phyloP scores from a whole-genome alignment of 139 green algal genomes.

The Tetradesmus obliquus region DNA sequence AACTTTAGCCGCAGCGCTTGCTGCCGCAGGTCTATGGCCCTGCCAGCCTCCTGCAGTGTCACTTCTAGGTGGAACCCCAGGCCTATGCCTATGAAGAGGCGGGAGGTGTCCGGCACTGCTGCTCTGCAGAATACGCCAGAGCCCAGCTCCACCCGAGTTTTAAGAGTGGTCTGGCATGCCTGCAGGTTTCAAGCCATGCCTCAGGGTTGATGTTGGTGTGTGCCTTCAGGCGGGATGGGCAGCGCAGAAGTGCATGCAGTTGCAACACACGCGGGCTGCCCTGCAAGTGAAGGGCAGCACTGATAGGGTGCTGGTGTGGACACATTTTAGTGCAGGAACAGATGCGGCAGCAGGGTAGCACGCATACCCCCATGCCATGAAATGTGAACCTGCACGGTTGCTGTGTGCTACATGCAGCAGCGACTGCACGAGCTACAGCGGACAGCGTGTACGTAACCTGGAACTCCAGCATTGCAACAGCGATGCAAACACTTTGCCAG shows the following conservation, averaged over 20 bases:
- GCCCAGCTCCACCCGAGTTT: conserved; percentile 55
- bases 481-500: not conserved
- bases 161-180: conserved; percentile 19
- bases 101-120: conserved; percentile 51
- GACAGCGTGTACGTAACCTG: no score
- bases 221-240: not conserved
- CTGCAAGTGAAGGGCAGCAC: no score
- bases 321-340: no score
- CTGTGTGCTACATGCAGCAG: no score
- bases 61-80: conserved; percentile 69
- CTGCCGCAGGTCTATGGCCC: conserved; percentile 9
- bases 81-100: conserved; percentile 56
- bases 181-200: not conserved
- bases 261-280: no score
- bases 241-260: not conserved
- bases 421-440: no score
- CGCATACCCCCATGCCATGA: no score
- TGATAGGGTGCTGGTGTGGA: no score
- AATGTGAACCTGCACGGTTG: no score
- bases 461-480: not conserved
- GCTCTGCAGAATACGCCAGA: conserved; percentile 54
- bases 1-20: conserved; percentile 12
- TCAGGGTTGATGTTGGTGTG: not conserved
- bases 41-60: conserved; percentile 35
- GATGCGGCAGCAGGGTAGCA: no score